These are phyloP conservation scores for Juglanconis juglandina DNA, from an alignment of 2,329 filamentous ascomycete species.

Conservation along the genomic window DNA sequence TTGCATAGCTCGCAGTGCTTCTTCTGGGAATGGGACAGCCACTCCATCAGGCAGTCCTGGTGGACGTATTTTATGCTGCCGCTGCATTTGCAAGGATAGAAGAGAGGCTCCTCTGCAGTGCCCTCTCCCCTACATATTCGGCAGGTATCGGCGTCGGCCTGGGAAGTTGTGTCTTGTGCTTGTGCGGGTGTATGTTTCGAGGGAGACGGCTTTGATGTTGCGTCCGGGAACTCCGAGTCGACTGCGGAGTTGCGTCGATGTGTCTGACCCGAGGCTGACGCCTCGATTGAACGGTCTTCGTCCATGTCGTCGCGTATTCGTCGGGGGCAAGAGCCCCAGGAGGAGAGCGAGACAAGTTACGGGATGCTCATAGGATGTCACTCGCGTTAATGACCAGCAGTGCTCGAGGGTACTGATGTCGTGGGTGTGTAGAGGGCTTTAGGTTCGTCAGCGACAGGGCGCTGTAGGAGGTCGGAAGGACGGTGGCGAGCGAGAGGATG, in stretches of 20 bases:
- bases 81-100: conserved; percentile 98
- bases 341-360: conserved; percentile 7
- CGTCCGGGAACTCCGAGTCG: conserved; percentile 5
- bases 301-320: conserved; percentile 12
- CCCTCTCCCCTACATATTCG: conserved; percentile 93
- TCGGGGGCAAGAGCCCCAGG: conserved; percentile 14
- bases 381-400: background rate
- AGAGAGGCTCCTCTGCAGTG: conserved; percentile 77
- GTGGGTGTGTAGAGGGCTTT: background rate
- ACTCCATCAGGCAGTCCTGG: conserved; percentile 97
- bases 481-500: no score
- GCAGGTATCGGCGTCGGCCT: conserved; percentile 72
- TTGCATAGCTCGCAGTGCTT: conserved; percentile 99
- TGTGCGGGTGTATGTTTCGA: background rate
- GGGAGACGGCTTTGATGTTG: background rate
- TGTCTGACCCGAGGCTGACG: conserved; percentile 10
- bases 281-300: conserved; percentile 8
- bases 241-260: conserved; percentile 6
- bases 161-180: conserved; percentile 13
- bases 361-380: conserved; percentile 13
- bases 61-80: conserved; percentile 98
- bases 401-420: background rate
- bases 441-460: background rate
- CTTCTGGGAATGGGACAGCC: conserved; percentile 97
- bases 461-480: no score